Evolutionary conservation across 2,329 filamentous ascomycete species (phyloP), one percentile per base, ranked within the genome.

Genomic region (Corinectria fuckeliana): DNA sequence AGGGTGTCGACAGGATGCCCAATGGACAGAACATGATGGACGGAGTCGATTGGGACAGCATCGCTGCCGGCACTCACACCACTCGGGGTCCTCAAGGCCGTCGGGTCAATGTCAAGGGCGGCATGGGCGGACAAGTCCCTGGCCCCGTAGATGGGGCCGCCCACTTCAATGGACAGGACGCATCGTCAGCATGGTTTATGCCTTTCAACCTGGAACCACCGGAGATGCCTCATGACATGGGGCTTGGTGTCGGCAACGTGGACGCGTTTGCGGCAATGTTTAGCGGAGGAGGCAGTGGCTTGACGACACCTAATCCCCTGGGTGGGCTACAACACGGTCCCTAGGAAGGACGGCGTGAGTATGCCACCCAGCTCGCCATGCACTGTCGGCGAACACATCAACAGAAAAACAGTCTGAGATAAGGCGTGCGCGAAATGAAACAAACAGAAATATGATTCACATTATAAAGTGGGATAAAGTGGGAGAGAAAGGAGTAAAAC

Each of bases 161-260:
- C 28, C 66, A 61, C 36, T 70, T 74, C 47, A 61, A 52, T 47
- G 73, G 71, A 4, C 76, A 77, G 32, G 84, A 86, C 61, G 78
- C 82, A 2, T 83, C 80, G 50, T 89, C 88, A 51, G 91, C 91
- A 5, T 98, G 93, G 91, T 96, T 96, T 75, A 88, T 96, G 80
- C 92, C 93, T 1, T 96, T 97, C 76, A 96, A 96, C 72, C 87
- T 96, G 76, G 91, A 95, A 58, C 91, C 92, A 18, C 88, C 91
- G 0, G 85, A 87, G 57, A 76, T 85, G 39, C 77, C 78, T 6
- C 82, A 83, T 53, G 83, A 85, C 34, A 64, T 81, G 51, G 75
- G 74, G 18, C 69, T 79, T 25, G 76, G 74, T 7, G 70, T 82
- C 62, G 72, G 73, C 21, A 77, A 77, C 32, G 74, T 82, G 23